A percentile compares a stretch with the other conserved stretches of the same genome.
phyloP scores from a whole-genome alignment of 2,329 filamentous ascomycete genomes.

The Pseudopithomyces chartarum region DNA sequence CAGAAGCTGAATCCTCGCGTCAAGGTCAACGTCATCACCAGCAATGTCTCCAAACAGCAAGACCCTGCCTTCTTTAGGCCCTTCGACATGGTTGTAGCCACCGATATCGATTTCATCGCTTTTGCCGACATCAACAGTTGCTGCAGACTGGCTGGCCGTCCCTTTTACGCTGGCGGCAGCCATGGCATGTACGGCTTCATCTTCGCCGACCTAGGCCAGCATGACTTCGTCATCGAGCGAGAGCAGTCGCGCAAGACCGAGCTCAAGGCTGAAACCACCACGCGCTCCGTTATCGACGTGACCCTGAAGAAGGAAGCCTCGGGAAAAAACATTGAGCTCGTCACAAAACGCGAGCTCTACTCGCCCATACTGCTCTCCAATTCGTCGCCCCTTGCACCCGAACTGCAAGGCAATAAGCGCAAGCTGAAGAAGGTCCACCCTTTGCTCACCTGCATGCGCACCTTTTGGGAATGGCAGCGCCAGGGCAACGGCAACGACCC shows the following conservation, averaged over 20 bases:
- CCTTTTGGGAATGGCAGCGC: constrained; percentile 85
- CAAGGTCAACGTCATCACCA: constrained; percentile 70
- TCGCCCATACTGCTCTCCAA: constrained; percentile 87
- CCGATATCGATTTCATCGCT: constrained; percentile 77
- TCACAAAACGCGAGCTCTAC: constrained; percentile 91
- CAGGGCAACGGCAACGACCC: constrained; percentile 48
- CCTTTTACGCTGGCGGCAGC: constrained; percentile 86
- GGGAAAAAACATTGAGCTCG: constrained; percentile 75
- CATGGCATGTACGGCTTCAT: constrained; percentile 95
- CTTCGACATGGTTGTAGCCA: constrained; percentile 89
- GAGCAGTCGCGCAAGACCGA: constrained; percentile 71
- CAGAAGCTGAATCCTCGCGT: constrained; percentile 91
- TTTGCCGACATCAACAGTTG: constrained; percentile 84
- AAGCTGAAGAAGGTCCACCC: constrained; percentile 78
- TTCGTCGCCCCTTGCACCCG: constrained; percentile 69
- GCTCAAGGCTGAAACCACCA: constrained; percentile 72
- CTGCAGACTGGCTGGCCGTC: constrained; percentile 74
- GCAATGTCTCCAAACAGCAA: constrained; percentile 60
- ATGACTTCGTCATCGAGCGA: constrained; percentile 88
- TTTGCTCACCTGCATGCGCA: constrained; percentile 81
- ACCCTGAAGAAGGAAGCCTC: constrained; percentile 65
- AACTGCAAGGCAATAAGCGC: constrained; percentile 71
- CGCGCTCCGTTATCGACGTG: constrained; percentile 74
- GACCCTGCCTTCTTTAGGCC: constrained; percentile 76
- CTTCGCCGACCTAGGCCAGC: constrained; percentile 88